Evolutionary conservation across 257 asterid species (phyloP), one percentile per base, ranked within the genome.

Genomic region (Cruciata laevipes): DNA sequence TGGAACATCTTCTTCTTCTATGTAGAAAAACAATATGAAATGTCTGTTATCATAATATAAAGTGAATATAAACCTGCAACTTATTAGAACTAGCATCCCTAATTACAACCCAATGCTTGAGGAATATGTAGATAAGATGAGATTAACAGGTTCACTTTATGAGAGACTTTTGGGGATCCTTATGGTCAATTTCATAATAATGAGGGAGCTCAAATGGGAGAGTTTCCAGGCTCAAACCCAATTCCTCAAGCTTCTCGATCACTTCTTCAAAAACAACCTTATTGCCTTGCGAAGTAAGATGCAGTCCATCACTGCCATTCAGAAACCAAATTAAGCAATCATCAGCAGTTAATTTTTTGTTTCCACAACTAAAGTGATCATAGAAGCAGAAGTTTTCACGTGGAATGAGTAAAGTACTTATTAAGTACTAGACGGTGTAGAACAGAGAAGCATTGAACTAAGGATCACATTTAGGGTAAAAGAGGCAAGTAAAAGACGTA

Each of bases 231-330:
- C 81, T 77, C 52, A 86, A 51, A 25, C 81, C 75, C 33, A 49
- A 65, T 67, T 87, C 82, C 73, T 49, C 78, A 10, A 89, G 79
- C 76, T 31, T 78, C 61, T 8, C 69, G 3, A 84, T 21, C 61
- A 89, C 83, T 76, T 84, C 87, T 70, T 81, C 86, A 16, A 86
- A 89, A 14, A 89, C 95, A 27, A 86, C 62, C 69, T 69, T 69
- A 64, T 84, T 87, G 14, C 98, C 97, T 5, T 67, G 51, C 38
- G 37, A 58, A 12, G 79, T 82, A 23, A 87, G 84, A 77, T 89
- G 98, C 84, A 92, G 73, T 5, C 98, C 97, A 63, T 92, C 98
- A 0, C 97, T 91, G 86, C 77, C 57, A 64, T 66, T 74, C 37
- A 37, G 8, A 57, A 20, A 6, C 17, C 25, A 53, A 53, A 30